Evolutionary conservation across 176 grass and related monocot species (phyloP).

Genomic region (Zea luxurians): DNA sequence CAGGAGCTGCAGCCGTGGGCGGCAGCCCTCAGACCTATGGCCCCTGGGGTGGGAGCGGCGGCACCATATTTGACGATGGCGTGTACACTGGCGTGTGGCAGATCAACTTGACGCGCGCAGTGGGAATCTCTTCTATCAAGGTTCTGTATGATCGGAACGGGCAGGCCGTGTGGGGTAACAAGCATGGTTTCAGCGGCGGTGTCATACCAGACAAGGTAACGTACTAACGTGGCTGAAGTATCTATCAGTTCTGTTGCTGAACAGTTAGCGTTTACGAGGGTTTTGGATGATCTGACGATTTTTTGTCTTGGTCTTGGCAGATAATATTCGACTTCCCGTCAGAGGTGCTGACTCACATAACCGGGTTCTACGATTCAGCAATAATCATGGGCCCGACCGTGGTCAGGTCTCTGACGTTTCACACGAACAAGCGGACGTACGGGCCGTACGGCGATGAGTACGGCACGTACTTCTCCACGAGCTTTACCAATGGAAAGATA

Average conservation of each 20-base stretch:
- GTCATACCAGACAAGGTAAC: slow-evolving; percentile 76
- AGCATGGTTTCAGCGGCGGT: slow-evolving; percentile 69
- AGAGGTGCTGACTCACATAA: slow-evolving; percentile 86
- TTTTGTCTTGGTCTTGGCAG: slow-evolving; percentile 33
- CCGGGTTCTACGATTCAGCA: slow-evolving; percentile 64
- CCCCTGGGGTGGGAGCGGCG: slow-evolving; percentile 93
- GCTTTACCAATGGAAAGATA: slow-evolving; percentile 63
- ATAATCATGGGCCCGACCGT: slow-evolving; percentile 85
- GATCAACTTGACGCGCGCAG: slow-evolving; percentile 75
- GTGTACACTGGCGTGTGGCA: slow-evolving; percentile 74
- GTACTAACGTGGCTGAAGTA: not conserved
- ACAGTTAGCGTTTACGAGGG: not conserved
- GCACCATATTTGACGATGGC: slow-evolving; percentile 95
- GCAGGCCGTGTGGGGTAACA: slow-evolving; percentile 93
- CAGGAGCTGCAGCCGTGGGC: slow-evolving; percentile 31
- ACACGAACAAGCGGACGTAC: slow-evolving; percentile 70
- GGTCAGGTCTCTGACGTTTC: slow-evolving; percentile 75
- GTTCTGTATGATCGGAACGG: slow-evolving; percentile 89
- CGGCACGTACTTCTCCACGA: slow-evolving; percentile 83
- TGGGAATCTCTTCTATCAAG: slow-evolving; percentile 74
- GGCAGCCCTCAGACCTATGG: slow-evolving; percentile 58
- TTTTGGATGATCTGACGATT: slow-evolving; percentile 8
- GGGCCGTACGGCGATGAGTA: slow-evolving; percentile 82
- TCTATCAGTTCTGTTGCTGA: not conserved
- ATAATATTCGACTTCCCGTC: slow-evolving; percentile 81